Conservation (phyloP, 208 protist species). For the Trypanosoma brucei region DNA sequence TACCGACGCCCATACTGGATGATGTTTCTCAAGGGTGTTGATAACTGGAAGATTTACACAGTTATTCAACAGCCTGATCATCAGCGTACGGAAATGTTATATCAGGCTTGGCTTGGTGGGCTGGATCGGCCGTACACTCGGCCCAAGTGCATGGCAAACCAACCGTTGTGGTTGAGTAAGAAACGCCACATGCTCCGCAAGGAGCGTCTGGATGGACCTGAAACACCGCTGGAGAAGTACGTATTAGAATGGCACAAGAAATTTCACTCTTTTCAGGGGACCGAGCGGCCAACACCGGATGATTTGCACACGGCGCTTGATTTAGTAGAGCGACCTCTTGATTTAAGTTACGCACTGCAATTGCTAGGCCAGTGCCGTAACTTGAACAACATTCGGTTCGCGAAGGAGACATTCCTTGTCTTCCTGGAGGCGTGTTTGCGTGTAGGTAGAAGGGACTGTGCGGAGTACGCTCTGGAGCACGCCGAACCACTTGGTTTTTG, state of each 20-base stretch:
- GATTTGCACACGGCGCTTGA: slow-evolving; percentile 89
- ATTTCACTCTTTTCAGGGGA: slow-evolving; percentile 82
- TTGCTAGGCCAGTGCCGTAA: slow-evolving; percentile 84
- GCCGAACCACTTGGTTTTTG: slow-evolving; percentile 80
- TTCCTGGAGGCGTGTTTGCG: slow-evolving; percentile 88
- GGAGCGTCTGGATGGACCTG: slow-evolving; percentile 71
- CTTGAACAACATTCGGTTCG: slow-evolving; percentile 73
- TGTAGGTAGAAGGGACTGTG: slow-evolving; percentile 85
- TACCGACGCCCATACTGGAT: slow-evolving; percentile 74
- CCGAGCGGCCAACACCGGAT: slow-evolving; percentile 69
- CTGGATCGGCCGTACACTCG: slow-evolving; percentile 84
- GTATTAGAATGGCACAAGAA: slow-evolving; percentile 83
- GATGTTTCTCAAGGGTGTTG: slow-evolving; percentile 85
- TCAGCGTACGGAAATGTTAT: slow-evolving; percentile 90
- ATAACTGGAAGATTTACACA: slow-evolving; percentile 92
- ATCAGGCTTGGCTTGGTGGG: slow-evolving; percentile 90
- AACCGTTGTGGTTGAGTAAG: slow-evolving; percentile 86
- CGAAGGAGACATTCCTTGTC: slow-evolving; percentile 72
- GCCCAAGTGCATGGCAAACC: slow-evolving; percentile 88
- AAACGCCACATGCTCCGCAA: slow-evolving; percentile 84
- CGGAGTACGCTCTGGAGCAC: slow-evolving; percentile 71
- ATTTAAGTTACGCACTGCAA: slow-evolving; percentile 88
- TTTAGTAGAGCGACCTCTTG: slow-evolving; percentile 84
- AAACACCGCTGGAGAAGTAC: slow-evolving; percentile 86
- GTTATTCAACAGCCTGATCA: slow-evolving; percentile 89